Base-by-base conservation (phyloP, 306 rosid species). In the Sesbania bispinosa region DNA sequence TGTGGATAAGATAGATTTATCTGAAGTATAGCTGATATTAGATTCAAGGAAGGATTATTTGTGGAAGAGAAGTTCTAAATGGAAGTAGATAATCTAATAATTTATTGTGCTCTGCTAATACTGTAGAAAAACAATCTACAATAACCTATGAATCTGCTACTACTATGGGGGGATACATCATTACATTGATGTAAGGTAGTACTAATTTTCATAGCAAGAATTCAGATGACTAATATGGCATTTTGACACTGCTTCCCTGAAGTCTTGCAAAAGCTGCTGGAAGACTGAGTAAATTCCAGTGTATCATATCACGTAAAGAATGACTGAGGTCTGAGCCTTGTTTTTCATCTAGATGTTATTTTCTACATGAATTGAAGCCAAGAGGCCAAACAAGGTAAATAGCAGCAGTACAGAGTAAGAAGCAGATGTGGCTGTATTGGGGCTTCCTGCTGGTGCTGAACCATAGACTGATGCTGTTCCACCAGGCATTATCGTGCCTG, bases 401-500 rank as follows among this genome's bases (percentile, higher is more conserved):
- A 86, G 66, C 52, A 85, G 47, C 41, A 82, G 21, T 13, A 69
- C 26, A 46, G 76, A 85, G 67, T 69, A 45, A 50, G 96, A 85
- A 52, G 77, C 51, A 39, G 94, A 77, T 78, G 79, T 79, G 46
- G 93, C 93, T 51, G 75, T 66, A 77, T 80, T 95, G 50, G 97
- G 96, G 70, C 86, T 88, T 32, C 66, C 92, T 65, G 87, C 43
- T 71, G 99, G 97, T 41, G 73, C 86, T 52, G 87, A 53, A 54
- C 96, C 96, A 77, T 77, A 89, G 45, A 83, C 71, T 20, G 96
- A 66, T 39, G 95, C 63, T 53, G 95, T 60, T 84, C 89, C 98
- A 38, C 86, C 78, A 2, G 98, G 97, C 35, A 89, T 85, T 29
- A 77, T 58, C 62, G 57, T 65, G 66, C 81, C 29, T 1, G 97